phyloP scores from a whole-genome alignment of 2,329 filamentous ascomycete genomes.

The Fusarium xyrophilum region DNA sequence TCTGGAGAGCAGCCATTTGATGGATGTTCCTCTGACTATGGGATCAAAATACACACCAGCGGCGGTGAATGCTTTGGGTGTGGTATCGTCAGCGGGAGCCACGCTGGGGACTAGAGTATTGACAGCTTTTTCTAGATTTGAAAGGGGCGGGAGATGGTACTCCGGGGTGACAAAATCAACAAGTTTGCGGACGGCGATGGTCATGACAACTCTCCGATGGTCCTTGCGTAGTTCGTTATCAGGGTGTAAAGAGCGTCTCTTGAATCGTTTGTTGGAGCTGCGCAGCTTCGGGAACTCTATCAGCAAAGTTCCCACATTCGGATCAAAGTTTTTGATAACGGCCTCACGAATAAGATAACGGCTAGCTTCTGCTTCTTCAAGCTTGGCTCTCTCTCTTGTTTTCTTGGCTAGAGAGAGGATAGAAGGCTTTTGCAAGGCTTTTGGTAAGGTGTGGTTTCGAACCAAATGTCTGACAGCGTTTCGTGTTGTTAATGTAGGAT shows the following conservation, averaged over 20 bases:
- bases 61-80: constrained; percentile 52
- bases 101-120: constrained; percentile 59
- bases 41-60: constrained; percentile 51
- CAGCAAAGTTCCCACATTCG: constrained; percentile 56
- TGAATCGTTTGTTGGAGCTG: constrained; percentile 22
- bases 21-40: constrained; percentile 22
- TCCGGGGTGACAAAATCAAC: constrained; percentile 61
- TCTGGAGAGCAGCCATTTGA: constrained; percentile 55
- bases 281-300: constrained; percentile 51
- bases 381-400: constrained; percentile 53
- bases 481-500: constrained; percentile 76
- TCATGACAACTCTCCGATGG: constrained; percentile 54
- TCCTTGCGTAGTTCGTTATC: constrained; percentile 40
- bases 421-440: constrained; percentile 69
- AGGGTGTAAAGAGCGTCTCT: constrained; percentile 36
- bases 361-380: constrained; percentile 60
- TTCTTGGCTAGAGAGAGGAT: constrained; percentile 67
- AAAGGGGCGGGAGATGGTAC: constrained; percentile 50
- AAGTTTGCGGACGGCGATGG: constrained; percentile 56
- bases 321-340: constrained; percentile 56
- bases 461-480: constrained; percentile 80
- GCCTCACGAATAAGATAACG: constrained; percentile 58
- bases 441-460: constrained; percentile 66
- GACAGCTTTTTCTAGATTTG: constrained; percentile 55
- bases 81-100: constrained; percentile 10